phyloP scores from a whole-genome alignment of 1,284 basidiomycete species.

The Neotropicomus parvogracilis region DNA sequence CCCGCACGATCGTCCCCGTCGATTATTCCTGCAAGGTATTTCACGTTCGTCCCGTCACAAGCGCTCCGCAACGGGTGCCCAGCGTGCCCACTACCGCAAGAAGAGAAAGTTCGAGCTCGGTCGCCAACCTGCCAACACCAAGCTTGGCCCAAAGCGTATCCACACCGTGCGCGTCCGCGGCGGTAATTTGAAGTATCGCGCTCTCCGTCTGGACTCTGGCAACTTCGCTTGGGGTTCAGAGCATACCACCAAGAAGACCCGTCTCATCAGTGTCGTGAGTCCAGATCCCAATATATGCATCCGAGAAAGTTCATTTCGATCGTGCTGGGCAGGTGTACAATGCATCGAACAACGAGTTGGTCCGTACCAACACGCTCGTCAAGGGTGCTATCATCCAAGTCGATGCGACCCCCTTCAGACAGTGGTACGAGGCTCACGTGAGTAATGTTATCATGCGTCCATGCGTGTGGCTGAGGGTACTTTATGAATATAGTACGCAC shows the following conservation, averaged over 20 bases:
- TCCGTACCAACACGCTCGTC: slow-evolving; percentile 96
- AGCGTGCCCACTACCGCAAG: slow-evolving; percentile 95
- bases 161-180: slow-evolving; percentile 92
- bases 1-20: neutral
- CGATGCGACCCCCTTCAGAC: slow-evolving; percentile 95
- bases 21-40: slow-evolving; percentile 62
- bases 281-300: slow-evolving; percentile 5
- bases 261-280: slow-evolving; percentile 91
- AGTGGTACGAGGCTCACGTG: slow-evolving; percentile 97
- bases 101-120: slow-evolving; percentile 99
- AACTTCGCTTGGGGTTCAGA: slow-evolving; percentile 98
- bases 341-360: slow-evolving; percentile 97
- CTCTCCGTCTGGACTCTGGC: slow-evolving; percentile 88
- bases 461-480: slow-evolving; percentile 9
- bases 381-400: slow-evolving; percentile 93
- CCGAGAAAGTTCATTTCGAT: slow-evolving; percentile 6
- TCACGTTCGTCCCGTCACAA: slow-evolving; percentile 94
- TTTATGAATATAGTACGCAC: slow-evolving; percentile 66
- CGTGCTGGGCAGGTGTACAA: slow-evolving; percentile 78
- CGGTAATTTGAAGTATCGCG: slow-evolving; percentile 90
- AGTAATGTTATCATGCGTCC: slow-evolving; percentile 34
- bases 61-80: slow-evolving; percentile 88
- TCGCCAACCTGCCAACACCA: slow-evolving; percentile 93
- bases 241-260: slow-evolving; percentile 87
- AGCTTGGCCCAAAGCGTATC: slow-evolving; percentile 89